phyloP scores from a whole-genome alignment of 345 rosid genomes.

The Salix koriyanagi region DNA sequence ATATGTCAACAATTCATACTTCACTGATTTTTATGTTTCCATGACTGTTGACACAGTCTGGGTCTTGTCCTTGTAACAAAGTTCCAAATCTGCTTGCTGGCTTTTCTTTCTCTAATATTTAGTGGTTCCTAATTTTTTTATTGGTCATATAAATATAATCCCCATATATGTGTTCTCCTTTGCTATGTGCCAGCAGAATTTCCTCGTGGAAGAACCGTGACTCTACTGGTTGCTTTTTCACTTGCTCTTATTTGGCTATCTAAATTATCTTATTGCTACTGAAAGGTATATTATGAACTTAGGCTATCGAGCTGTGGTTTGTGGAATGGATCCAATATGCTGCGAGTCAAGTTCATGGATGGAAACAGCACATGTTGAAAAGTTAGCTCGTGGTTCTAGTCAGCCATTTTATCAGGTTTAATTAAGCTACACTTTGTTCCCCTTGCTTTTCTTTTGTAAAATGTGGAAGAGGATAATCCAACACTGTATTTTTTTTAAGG shows the following conservation, averaged over 20 bases:
- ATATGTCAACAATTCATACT: neutral
- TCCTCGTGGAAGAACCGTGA: neutral
- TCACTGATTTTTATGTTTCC: neutral
- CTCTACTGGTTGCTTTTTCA: neutral
- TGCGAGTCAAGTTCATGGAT: slow-evolving; percentile 87
- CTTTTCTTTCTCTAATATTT: neutral
- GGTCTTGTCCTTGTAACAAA: neutral
- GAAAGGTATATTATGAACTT: neutral
- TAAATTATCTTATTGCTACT: neutral
- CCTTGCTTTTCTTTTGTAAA: neutral
- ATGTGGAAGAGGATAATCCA: neutral
- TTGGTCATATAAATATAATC: neutral
- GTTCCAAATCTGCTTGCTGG: neutral
- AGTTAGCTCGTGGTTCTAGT: slow-evolving; percentile 61
- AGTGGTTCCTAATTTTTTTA: neutral
- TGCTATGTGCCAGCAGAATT: neutral
- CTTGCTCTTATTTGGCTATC: neutral
- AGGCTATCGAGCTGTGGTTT: slow-evolving; percentile 86
- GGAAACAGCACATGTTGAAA: slow-evolving; percentile 74
- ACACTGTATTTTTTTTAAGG: neutral
- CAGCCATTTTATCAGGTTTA: slow-evolving; percentile 97
- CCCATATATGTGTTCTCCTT: neutral
- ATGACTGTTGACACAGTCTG: neutral
- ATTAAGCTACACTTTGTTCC: neutral
- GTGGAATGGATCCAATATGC: slow-evolving; percentile 96